Evolutionary conservation across 768 basidiomycete genomes (phyloP).

Genomic region (Trametes villosa): DNA sequence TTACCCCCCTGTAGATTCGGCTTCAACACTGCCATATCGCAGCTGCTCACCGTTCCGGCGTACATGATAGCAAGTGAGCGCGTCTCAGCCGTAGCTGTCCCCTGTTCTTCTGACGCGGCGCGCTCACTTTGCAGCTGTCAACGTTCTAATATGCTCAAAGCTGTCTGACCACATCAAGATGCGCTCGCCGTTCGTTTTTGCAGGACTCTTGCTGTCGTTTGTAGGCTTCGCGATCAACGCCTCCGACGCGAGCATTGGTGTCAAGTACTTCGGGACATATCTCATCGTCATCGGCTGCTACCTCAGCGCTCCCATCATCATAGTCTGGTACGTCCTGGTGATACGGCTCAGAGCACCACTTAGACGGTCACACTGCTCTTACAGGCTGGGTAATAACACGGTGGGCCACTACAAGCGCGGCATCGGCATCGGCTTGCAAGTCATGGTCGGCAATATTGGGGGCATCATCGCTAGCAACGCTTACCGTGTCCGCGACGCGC

Average conservation of each 20-base stretch:
- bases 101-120: background rate
- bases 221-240: constrained; percentile 71
- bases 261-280: constrained; percentile 76
- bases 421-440: constrained; percentile 68
- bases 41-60: constrained; percentile 71
- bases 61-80: constrained; percentile 58
- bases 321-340: constrained; percentile 50
- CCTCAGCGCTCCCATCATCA: constrained; percentile 58
- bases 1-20: constrained; percentile 53
- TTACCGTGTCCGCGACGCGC: constrained; percentile 60
- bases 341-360: background rate
- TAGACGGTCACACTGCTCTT: background rate
- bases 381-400: constrained; percentile 59
- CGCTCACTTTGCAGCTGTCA: constrained; percentile 45
- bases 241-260: constrained; percentile 51
- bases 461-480: constrained; percentile 69
- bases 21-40: constrained; percentile 56
- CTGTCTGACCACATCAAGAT: constrained; percentile 60
- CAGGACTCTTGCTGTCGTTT: constrained; percentile 52
- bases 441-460: constrained; percentile 67
- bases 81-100: constrained; percentile 24
- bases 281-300: constrained; percentile 70
- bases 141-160: constrained; percentile 54
- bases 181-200: constrained; percentile 63
- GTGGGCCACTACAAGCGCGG: constrained; percentile 73